Percentiles rank a stretch among this genome's conserved stretches.
phyloP scores from a whole-genome alignment of 495 filamentous ascomycete species.

The Schizothecium vesticola region DNA sequence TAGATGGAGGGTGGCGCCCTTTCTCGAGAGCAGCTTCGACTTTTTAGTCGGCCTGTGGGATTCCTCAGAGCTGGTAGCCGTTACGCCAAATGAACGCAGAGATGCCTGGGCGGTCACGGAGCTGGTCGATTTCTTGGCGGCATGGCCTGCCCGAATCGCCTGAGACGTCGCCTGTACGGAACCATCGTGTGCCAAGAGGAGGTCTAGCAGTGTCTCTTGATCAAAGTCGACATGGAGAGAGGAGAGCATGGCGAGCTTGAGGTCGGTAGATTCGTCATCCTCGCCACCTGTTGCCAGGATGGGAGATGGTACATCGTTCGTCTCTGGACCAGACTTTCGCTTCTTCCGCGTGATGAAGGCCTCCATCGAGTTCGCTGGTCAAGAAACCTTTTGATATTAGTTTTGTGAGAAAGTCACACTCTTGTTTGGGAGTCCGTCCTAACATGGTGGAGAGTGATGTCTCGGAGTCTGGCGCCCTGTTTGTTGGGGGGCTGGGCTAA shows the following conservation, averaged over 20 bases:
- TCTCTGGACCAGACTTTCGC: slow-evolving; percentile 31
- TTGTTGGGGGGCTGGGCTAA: not conserved
- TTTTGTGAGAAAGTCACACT: not conserved
- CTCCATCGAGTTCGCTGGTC: slow-evolving; percentile 31
- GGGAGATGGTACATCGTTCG: not conserved
- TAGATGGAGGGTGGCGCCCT: slow-evolving; percentile 76
- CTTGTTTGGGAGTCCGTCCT: not conserved
- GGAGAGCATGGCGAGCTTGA: slow-evolving; percentile 77
- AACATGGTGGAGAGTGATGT: not conserved
- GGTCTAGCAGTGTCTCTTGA: slow-evolving; percentile 66
- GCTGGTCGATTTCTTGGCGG: slow-evolving; percentile 29
- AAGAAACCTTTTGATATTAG: not conserved
- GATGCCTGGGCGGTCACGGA: slow-evolving; percentile 53
- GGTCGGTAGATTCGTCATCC: slow-evolving; percentile 70
- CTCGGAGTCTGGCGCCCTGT: not conserved
- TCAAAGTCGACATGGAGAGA: slow-evolving; percentile 64
- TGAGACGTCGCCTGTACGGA: slow-evolving; percentile 60
- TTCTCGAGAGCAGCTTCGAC: slow-evolving; percentile 55
- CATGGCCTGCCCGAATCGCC: slow-evolving; percentile 36
- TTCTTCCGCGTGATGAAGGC: slow-evolving; percentile 42
- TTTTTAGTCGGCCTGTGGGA: slow-evolving; percentile 30
- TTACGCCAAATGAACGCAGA: slow-evolving; percentile 44
- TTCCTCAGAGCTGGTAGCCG: slow-evolving; percentile 22
- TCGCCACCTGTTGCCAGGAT: slow-evolving; percentile 10
- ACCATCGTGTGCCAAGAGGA: slow-evolving; percentile 70